Percentiles rank a stretch among this genome's conserved stretches.
These are phyloP conservation scores for Amoebophrya sp. DNA, from an alignment of 169 alveolate genomes.

Conservation along the genomic window DNA sequence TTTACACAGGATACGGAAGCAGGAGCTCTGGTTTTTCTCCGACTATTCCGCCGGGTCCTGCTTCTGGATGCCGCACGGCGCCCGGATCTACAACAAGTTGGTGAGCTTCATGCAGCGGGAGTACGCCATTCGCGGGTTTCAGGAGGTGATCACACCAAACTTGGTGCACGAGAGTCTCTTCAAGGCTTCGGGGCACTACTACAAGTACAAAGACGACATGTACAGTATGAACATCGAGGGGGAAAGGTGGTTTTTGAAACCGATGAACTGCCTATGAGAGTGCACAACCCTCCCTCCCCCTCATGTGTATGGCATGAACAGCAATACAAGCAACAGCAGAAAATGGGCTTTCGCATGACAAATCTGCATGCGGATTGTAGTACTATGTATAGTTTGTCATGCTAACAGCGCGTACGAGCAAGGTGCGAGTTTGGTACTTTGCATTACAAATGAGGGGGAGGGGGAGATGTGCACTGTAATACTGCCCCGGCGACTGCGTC, in stretches of 20 bases:
- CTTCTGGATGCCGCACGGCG: slow-evolving; percentile 94
- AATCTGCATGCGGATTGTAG: too few species aligned
- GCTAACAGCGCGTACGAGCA: too few species aligned
- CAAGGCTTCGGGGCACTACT: slow-evolving; percentile 98
- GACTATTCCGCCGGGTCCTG: slow-evolving; percentile 76
- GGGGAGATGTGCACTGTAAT: too few species aligned
- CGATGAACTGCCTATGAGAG: too few species aligned
- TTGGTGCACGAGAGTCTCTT: slow-evolving; percentile 82
- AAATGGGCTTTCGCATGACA: too few species aligned
- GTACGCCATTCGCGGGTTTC: slow-evolving; percentile 57
- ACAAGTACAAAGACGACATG: slow-evolving; percentile 82
- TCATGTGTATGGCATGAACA: too few species aligned
- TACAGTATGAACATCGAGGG: slow-evolving; percentile 47
- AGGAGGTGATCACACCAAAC: slow-evolving; percentile 91
- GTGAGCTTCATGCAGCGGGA: slow-evolving; percentile 82
- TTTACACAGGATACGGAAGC: too few species aligned
- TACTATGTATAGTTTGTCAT: too few species aligned
- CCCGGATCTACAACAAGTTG: slow-evolving; percentile 89
- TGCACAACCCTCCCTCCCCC: too few species aligned
- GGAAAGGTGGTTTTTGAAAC: slow-evolving; percentile 96
- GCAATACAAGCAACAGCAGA: too few species aligned
- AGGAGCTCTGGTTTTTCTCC: slow-evolving; percentile 83
- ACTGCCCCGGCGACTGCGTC: slow-evolving; percentile 95
- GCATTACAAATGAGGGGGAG: too few species aligned
- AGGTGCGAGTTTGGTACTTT: too few species aligned